A percentile compares a stretch with the other conserved stretches of the same genome.
These are phyloP conservation scores for Vitis amurensis DNA, from an alignment of 164 flowering plant genomes.

Conservation along the genomic window DNA sequence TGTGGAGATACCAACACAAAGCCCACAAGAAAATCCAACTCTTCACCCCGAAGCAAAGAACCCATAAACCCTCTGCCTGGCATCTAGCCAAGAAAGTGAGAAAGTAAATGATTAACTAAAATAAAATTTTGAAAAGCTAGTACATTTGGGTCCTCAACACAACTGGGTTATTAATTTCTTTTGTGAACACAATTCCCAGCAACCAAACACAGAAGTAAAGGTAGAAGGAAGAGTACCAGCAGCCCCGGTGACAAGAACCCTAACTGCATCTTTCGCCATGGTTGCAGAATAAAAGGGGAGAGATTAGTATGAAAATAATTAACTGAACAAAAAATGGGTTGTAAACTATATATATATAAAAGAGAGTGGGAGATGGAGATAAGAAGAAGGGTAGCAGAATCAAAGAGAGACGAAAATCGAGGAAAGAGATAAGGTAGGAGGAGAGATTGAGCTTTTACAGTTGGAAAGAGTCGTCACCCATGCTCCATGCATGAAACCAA, in stretches of 20 bases:
- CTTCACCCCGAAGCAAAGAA: conserved; percentile 35
- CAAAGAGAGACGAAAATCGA: conserved; percentile 4
- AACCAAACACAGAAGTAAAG: neutral
- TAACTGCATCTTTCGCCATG: conserved; percentile 25
- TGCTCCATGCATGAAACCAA: too few species aligned
- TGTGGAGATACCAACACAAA: conserved; percentile 31
- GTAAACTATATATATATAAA: neutral
- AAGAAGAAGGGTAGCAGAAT: neutral
- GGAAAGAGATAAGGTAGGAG: conserved; percentile 3
- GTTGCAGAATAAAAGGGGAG: neutral
- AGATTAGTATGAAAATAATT: neutral
- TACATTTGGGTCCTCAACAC: too few species aligned
- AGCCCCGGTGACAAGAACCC: conserved; percentile 39
- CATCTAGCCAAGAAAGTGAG: neutral
- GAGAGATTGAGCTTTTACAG: too few species aligned
- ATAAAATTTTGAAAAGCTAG: too few species aligned
- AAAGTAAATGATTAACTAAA: too few species aligned
- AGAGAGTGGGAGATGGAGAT: neutral
- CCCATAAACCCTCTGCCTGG: neutral
- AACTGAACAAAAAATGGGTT: neutral
- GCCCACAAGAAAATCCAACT: conserved; percentile 16
- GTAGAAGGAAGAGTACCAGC: conserved; percentile 22
- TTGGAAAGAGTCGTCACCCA: too few species aligned
- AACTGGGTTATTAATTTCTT: neutral
- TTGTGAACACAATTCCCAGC: neutral